Conservation (phyloP, 148 eudicot species). For the Rhododendron simsii region DNA sequence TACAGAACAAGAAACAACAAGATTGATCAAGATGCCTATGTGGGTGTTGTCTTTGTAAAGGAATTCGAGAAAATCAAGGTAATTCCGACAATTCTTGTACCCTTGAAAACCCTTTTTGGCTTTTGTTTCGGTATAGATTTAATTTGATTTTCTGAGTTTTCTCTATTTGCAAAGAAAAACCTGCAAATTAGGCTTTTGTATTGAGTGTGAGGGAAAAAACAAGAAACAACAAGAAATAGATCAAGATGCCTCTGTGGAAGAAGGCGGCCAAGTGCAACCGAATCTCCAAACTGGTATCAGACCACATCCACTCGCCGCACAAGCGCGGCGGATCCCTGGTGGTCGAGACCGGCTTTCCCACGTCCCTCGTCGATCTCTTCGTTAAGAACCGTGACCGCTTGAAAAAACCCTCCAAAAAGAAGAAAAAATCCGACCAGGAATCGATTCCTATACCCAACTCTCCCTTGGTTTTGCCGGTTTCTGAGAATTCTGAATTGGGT, state of each 20-base stretch:
- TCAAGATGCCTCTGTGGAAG: conserved; percentile 22
- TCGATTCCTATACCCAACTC: background rate
- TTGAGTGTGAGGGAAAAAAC: background rate
- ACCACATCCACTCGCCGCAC: conserved; percentile 20
- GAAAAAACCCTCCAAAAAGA: conserved; percentile 26
- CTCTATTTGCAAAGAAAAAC: background rate
- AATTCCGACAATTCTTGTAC: background rate
- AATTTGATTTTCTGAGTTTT: background rate
- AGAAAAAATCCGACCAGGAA: background rate
- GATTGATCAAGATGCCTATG: background rate
- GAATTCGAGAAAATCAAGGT: background rate
- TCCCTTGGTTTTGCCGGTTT: background rate
- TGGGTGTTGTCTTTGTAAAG: background rate
- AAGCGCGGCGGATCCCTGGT: conserved; percentile 34
- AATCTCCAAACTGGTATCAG: conserved; percentile 28
- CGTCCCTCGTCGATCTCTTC: conserved; percentile 41
- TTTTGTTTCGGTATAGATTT: background rate
- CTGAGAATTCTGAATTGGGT: background rate
- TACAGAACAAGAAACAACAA: background rate
- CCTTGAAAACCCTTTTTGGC: background rate
- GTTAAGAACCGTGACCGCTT: conserved; percentile 35
- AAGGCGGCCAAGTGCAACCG: conserved; percentile 15
- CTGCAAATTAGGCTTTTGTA: background rate
- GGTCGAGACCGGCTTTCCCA: conserved; percentile 39
- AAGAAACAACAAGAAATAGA: background rate